Evolutionary conservation across 176 grass and related monocot species (phyloP).

Genomic region (Poa pratensis): DNA sequence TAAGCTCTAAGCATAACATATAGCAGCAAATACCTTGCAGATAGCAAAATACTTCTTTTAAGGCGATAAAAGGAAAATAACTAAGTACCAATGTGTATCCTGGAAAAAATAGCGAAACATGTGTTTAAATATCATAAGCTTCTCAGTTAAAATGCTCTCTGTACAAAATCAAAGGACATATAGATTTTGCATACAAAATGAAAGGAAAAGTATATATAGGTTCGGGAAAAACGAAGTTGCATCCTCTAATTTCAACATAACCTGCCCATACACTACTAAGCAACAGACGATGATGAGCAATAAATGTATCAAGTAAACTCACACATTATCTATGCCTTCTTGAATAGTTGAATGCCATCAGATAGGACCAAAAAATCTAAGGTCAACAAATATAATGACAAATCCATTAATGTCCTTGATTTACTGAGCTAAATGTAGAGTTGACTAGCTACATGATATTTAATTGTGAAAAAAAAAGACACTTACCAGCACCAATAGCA

Average conservation of each 20-base stretch:
- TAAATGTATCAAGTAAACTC: conserved; percentile 25
- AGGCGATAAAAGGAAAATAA: not conserved
- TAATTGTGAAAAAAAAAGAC: conserved; percentile 8
- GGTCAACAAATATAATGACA: not conserved
- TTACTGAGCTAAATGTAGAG: not conserved
- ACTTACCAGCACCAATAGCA: conserved; percentile 92
- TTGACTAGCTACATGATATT: not conserved
- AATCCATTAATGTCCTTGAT: not conserved
- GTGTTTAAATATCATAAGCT: not conserved
- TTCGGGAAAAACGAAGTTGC: not conserved
- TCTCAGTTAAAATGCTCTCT: not conserved
- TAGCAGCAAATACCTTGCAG: conserved; percentile 4
- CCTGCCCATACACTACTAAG: not conserved
- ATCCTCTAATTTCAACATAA: not conserved
- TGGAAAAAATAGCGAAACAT: not conserved
- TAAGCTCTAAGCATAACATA: not conserved
- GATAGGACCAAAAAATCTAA: no score
- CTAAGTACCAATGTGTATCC: not conserved
- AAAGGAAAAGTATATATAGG: not conserved
- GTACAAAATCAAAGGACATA: not conserved
- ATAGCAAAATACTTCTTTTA: not conserved
- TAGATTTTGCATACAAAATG: no score
- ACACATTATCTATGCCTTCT: conserved; percentile 24
- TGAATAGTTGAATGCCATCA: no score
- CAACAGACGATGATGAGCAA: conserved; percentile 1